These are phyloP conservation scores for Colletotrichum spinosum DNA, from an alignment of 2,329 filamentous ascomycete species.

Conservation along the genomic window DNA sequence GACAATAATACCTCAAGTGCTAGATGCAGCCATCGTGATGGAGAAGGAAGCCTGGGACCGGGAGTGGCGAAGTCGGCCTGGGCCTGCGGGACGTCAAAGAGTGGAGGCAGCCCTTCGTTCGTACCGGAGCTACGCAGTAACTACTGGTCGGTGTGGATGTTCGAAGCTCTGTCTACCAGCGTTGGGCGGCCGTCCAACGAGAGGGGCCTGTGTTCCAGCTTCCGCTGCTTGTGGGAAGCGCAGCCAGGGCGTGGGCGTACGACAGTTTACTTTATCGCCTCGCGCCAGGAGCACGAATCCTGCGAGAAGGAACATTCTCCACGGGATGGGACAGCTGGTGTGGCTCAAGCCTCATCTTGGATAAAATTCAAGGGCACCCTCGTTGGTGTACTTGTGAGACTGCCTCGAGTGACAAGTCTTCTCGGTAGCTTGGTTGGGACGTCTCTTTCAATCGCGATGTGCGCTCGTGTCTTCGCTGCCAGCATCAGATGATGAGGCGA, in stretches of 20 bases:
- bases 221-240: background rate
- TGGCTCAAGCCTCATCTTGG: constrained; percentile 26
- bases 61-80: constrained; percentile 7
- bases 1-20: constrained; percentile 16
- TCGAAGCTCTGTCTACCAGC: no score
- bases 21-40: constrained; percentile 16
- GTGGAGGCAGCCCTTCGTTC: constrained; percentile 1
- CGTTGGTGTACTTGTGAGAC: background rate
- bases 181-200: background rate
- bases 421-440: no score
- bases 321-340: constrained; percentile 5
- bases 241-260: constrained; percentile 17
- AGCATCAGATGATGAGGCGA: background rate
- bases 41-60: constrained; percentile 11
- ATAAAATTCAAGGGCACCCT: constrained; percentile 2
- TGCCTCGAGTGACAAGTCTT: no score
- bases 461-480: no score
- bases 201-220: constrained; percentile 9
- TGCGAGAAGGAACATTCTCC: constrained; percentile 15
- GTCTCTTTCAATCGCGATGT: no score
- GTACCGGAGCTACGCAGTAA: constrained; percentile 9
- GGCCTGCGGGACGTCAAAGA: constrained; percentile 8
- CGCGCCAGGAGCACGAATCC: background rate
- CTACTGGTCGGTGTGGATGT: constrained; percentile 1
- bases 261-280: background rate